Evolutionary conservation across 169 alveolate species (phyloP), one percentile per base, ranked within the genome.

Genomic region (Plasmodium coatneyi): DNA sequence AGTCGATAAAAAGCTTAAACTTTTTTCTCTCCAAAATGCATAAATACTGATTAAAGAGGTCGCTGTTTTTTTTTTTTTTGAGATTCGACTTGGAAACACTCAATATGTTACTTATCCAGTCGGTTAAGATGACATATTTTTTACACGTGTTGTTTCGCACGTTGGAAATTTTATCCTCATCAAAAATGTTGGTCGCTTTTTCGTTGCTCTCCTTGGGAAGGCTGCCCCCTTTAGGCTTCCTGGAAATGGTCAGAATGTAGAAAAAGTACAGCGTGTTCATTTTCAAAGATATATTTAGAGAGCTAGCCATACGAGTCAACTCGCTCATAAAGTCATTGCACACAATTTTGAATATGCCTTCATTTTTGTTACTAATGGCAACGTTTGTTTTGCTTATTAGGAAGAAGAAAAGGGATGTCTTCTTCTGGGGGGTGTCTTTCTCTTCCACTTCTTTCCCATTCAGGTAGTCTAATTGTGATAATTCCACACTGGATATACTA

Each of bases 11-110:
- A 6, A 89, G 72, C 7, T 89, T 70, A 39, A 89, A 89, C 19
- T 89, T 89, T 79, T 70, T 89, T 80, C 82, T 89, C 60, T 66
- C 41, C 71, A 89, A 78, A 79, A 89, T 89, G 52, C 94, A 89
- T 22, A 39, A 34, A 87, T 87, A 71, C 16, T 89, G 30, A 60
- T 79, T 79, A 89, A 60, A 80, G 49, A 79, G 28, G 10, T 34
- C 22, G 1, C 12, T 30, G 5, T 60, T 78, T 78, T 56, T 89
- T 72, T 49, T 43, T 41, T 86, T 78, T 86, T 86, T 78, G 22
- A 54, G 32, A 60, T 43, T 76, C 5, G 83, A 79, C 49, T 89
- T 78, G 22, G 94, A 89, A 39, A 89, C 82, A 66, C 90, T 60
- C n/a, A 89, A 71, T 22, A 89, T 56, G 32, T 89, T 89, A 16